These are phyloP conservation scores for Pulveroboletus ravenelii DNA, from an alignment of 768 basidiomycete species.

Conservation along the genomic window DNA sequence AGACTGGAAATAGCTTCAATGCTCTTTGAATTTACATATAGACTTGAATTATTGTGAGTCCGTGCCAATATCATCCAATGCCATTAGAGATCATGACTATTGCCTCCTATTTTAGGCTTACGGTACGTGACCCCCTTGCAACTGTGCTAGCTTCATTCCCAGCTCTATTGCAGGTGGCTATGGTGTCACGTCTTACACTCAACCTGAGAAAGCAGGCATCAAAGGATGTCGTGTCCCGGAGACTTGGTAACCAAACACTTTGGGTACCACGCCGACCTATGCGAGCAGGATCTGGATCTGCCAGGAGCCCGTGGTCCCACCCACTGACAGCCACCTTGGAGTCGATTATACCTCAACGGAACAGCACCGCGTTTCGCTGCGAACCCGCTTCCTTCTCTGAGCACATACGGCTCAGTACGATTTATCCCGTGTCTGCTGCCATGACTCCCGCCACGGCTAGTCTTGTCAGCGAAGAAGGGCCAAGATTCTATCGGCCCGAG, in stretches of 20 bases:
- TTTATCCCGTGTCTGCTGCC: not conserved
- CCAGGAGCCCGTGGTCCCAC: not conserved
- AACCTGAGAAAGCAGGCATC: slow-evolving; percentile 43
- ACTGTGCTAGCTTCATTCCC: not conserved
- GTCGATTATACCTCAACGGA: not conserved
- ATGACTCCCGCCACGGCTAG: not conserved
- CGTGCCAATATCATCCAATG: not conserved
- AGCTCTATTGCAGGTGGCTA: slow-evolving; percentile 40
- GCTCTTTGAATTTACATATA: slow-evolving; percentile 1
- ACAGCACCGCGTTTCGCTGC: not conserved
- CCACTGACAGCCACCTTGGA: not conserved
- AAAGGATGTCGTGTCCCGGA: not conserved
- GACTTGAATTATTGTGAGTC: slow-evolving; percentile 40
- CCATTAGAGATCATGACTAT: slow-evolving; percentile 29
- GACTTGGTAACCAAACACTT: not conserved
- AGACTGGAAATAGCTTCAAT: not conserved
- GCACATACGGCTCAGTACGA: not conserved
- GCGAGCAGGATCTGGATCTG: not conserved
- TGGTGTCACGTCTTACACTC: slow-evolving; percentile 68
- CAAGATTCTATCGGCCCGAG: not conserved
- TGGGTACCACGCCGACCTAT: not conserved
- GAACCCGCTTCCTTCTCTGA: not conserved
- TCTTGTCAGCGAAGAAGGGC: not conserved
- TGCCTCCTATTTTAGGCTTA: slow-evolving; percentile 26
- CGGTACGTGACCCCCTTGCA: slow-evolving; percentile 6